These are phyloP conservation scores for Pseudovirgaria hyperparasitica DNA, from an alignment of 2,329 filamentous ascomycete genomes.

Conservation along the genomic window DNA sequence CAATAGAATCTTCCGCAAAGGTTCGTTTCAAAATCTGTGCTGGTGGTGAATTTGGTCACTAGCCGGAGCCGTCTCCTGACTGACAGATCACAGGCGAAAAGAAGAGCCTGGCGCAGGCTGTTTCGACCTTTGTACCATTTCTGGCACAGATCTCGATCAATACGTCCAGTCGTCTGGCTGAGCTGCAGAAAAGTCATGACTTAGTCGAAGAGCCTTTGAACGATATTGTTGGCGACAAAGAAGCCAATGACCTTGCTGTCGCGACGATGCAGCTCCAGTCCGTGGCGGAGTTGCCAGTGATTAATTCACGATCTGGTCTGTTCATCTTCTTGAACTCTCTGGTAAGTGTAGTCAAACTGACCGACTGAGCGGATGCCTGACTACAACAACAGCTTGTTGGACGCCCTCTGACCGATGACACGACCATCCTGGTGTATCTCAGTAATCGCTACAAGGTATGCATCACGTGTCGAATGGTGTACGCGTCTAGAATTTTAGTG, in stretches of 20 bases:
- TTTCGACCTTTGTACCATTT: constrained; percentile 19
- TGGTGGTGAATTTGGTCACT: neutral
- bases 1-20: constrained; percentile 12
- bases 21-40: constrained; percentile 1
- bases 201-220: constrained; percentile 31
- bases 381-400: constrained; percentile 56
- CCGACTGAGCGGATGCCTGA: constrained; percentile 8
- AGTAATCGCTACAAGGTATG: constrained; percentile 71
- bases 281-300: constrained; percentile 52
- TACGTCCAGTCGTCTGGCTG: constrained; percentile 25
- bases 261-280: constrained; percentile 40
- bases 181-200: constrained; percentile 26
- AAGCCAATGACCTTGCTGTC: constrained; percentile 25
- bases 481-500: constrained; percentile 3
- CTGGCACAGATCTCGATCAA: constrained; percentile 46
- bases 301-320: constrained; percentile 68
- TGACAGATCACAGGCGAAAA: constrained; percentile 10
- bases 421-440: constrained; percentile 63
- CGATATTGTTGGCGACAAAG: constrained; percentile 28
- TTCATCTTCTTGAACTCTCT: constrained; percentile 77
- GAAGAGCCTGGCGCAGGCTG: constrained; percentile 18
- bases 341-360: constrained; percentile 39
- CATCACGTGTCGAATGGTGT: neutral
- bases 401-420: constrained; percentile 73
- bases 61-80: neutral